Base-by-base conservation (phyloP, 2,329 filamentous ascomycete species). In the Rhexocercosporidium sp. region DNA sequence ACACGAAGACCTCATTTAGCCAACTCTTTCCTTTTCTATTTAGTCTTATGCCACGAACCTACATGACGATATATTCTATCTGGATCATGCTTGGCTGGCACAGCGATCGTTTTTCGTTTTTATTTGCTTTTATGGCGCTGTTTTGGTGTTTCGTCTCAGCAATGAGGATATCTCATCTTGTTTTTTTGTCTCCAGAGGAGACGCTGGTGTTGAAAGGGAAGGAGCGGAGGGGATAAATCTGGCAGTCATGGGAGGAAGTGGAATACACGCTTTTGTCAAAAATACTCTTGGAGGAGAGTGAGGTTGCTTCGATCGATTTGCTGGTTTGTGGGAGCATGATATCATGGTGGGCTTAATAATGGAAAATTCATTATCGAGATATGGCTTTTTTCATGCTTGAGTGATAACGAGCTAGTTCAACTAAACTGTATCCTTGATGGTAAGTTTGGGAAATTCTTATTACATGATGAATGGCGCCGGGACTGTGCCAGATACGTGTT, bases 51-150 rank as follows among this genome's bases (percentile, higher is more conserved):
- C 73, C 72, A 83, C 84, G 83, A 84, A 83, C 82, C 79, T 84
- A 81, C 84, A 87, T 86, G 84, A 86, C 83, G 82, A 86, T 82
- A 72, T 69, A 66, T 71, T 69, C 68, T 62, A 66, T 69, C 83
- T 82, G 22, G 82, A 83, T 86, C 83, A 82, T 86, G 83, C 83
- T 78, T 85, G 85, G 86, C 85, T 83, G 83, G 86, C 81, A 87
- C 85, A 86, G 82, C 83, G 83, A 85, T 85, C 81, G 74, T 73
- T 75, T 75, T 74, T 66, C 72, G 16, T 54, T 27, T 60, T 65
- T 73, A 69, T 73, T 76, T 75, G 74, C 72, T 75, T 74, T 69
- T 64, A 61, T 56, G 71, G 73, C 69, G 71, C 68, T 67, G 61
- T 66, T 69, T 69, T 67, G 29, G 68, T 62, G 57, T 70, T 65